Base-by-base conservation (phyloP, 1,139 yeast genomes). In the Citeromyces hawaiiensis region DNA sequence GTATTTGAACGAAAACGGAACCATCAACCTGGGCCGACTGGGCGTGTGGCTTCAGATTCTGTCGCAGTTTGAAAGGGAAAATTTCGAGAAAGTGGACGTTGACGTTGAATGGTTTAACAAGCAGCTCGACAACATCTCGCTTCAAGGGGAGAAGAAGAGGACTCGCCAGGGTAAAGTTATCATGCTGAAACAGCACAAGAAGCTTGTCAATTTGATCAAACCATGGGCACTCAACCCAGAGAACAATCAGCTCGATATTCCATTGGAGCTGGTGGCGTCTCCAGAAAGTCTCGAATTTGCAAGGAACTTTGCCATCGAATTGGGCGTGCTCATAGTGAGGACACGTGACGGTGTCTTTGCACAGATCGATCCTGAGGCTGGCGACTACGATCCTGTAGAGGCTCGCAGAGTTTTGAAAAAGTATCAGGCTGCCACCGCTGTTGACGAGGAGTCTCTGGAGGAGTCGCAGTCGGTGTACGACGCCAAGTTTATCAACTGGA, bases 31-130 rank as follows among this genome's bases (percentile, higher is more conserved):
- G 46, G 63, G 65, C 42, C 70, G 94, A 49, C 66, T 93, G 43
- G 76, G 72, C 21, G 57, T 74, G 35, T 87, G 95, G 93, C 65
- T 93, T 38, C 76, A 79, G 37, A 65, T 66, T 44, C 61, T 82
- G 39, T 70, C 86, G 1, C 70, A 73, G 45, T 81, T 82, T 50
- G 96, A 86, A 56, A 65, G 85, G 49, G 87, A 85, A 55, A 75
- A 77, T 53, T 88, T 87, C 51, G 93, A 83, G 54, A 78, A 71
- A 47, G 74, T 73, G 41, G 86, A 83, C 46, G 83, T 86, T 43
- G 96, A 91, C 56, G 76, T 82, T 35, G 94, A 82, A 46, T 88
- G 96, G 96, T 83, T 87, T 59, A 86, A 85, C 56, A 74, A 80
- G 51, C 83, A 83, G 50, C 68, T 88, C 44, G 93, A 83, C 48